Evolutionary conservation across 306 rosid species (phyloP), one percentile per base, ranked within the genome.

Genomic region (Gleditsia sinensis): DNA sequence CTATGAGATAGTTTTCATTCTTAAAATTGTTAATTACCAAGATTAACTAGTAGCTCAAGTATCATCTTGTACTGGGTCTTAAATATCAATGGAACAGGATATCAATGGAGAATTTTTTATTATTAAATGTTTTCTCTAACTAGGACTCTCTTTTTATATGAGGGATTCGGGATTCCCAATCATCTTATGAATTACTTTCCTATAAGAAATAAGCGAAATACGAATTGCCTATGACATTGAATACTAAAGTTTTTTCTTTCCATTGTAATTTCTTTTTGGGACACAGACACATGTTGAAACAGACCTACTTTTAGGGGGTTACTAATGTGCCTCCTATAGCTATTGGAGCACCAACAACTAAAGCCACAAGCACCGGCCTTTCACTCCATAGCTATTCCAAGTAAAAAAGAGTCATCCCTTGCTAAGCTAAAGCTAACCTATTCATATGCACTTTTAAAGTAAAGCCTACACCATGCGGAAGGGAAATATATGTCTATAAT

Each of bases 361-460:
- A 36, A n/a, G n/a, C n/a, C n/a, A 12, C 69, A 60, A 60, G 14
- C 40, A 25, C 50, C 8, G 34, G 30, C 50, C n/a, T 48, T 39
- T 50, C 50, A 56, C 39, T 65, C 27, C 70, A 54, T 1, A 4
- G 9, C 14, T 1, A 54, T 25, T 56, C 30, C 7, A 20, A 57
- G 62, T 54, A n/a, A 13, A 77, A 39, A 61, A 36, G 58, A 78
- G 50, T 8, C 53, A 53, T 42, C 39, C 32, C 68, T 30, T 66
- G 65, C 54, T 10, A 42, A 39, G 59, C 50, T 61, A 14, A 6
- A 27, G 19, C 23, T 28, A 34, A 67, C 30, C 28, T 28, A 19
- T 67, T 48, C 59, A 17, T 36, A 21, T 13, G 62, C 49, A 69
- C 28, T 51, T 33, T 10, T 60, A 50, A 69, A 34, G 67, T 33